Evolutionary conservation across 805 yeast species (phyloP), one percentile per base, ranked within the genome.

Genomic region (Hanseniaspora hatyaiensis): DNA sequence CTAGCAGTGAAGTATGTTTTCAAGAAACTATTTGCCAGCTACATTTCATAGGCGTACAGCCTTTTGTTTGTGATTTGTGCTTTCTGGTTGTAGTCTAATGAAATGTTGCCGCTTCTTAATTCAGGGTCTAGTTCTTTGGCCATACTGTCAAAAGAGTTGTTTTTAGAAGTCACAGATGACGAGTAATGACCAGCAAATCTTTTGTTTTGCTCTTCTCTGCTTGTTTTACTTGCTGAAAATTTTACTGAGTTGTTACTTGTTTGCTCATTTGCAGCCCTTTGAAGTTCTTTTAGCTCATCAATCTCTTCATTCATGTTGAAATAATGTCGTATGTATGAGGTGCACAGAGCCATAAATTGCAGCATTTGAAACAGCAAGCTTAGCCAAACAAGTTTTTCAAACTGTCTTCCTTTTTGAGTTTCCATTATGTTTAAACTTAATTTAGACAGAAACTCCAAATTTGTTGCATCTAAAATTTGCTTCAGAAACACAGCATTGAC

Each of bases 281-380:
- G 16, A 15, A 43, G 11, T 19, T 43, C 12, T 22, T 43, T 43
- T 18, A 37, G 23, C 23, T 37, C 42, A 15, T 45, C 49, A 22
- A 23, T 8, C 12, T 45, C 49, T 24, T 45, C 38, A 26, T 45
- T 45, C 38, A 45, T 30, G n/a, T 45, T 45, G 26, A 28, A 43
- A 22, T 26, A 37, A 5, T 13, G 16, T 37, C 49, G 36, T 11
- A 45, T 15, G 18, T 37, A 45, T 12, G 42, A 36, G 3, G 24
- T 20, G 6, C n/a, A 6, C 28, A 37, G 11, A 13, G 37, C 20
- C 29, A 38, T 18, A 18, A 23, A n/a, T 31, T 33, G 41, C 15
- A 37, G 24, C 4, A 45, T 9, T 26, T 37, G 38, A 11, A 45
- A 45, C 12, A 45, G 12, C 9, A 45, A 37, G 15, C 38, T 13